Percentiles rank a stretch among this genome's conserved stretches.
Evolutionary conservation across 83 land plant species (phyloP).

Genomic region (Picea engelmannii): DNA sequence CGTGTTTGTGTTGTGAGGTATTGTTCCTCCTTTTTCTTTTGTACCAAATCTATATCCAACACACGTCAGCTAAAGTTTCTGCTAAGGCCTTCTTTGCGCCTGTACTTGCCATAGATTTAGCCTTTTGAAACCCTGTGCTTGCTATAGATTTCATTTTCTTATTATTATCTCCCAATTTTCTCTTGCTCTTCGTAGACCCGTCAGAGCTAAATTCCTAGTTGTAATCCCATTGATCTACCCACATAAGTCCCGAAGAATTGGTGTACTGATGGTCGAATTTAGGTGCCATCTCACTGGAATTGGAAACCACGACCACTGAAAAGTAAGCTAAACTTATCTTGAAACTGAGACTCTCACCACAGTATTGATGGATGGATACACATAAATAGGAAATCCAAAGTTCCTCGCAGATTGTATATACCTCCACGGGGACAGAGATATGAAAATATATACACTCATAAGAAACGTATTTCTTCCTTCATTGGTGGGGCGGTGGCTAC

Average conservation of each 20-base stretch:
- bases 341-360: no score
- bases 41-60: slow-evolving; percentile 33
- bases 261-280: not conserved
- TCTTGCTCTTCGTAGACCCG: not conserved
- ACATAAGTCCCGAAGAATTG: slow-evolving; percentile 11
- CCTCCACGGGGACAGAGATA: no score
- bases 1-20: no score
- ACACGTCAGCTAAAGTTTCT: slow-evolving; percentile 23
- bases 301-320: not conserved
- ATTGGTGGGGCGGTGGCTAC: no score
- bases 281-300: not conserved
- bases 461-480: no score
- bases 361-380: no score
- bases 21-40: slow-evolving; percentile 16
- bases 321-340: no score
- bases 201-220: not conserved
- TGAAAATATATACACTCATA: no score
- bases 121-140: slow-evolving; percentile 16
- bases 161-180: slow-evolving; percentile 9
- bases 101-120: slow-evolving; percentile 19
- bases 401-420: no score
- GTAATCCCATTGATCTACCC: slow-evolving; percentile 37
- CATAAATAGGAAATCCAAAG: no score
- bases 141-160: slow-evolving; percentile 24
- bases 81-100: slow-evolving; percentile 28